Base-by-base conservation (phyloP, 176 grass and related monocot species). In the Lolium multiflorum region DNA sequence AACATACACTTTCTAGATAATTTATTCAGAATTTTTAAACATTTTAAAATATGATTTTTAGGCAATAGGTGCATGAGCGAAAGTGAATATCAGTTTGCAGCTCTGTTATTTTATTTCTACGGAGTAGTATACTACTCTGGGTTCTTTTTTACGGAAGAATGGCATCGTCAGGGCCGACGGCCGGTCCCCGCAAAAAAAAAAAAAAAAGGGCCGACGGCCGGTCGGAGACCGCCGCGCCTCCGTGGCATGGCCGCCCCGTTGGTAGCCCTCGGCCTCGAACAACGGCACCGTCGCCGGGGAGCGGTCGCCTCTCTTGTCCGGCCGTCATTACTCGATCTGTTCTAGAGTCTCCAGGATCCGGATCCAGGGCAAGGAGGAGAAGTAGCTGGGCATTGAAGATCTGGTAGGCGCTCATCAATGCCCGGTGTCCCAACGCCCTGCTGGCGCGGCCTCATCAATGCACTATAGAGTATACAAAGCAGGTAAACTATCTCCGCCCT, bases 291-390 rank as follows among this genome's bases (percentile, higher is more conserved):
- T 21, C 21, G 17, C 22, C 6, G 87, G n/a, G 79, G 17, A 21
- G 57, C 76, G 78, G 64, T 25, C 73, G n/a, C 78, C 51, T 22
- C 90, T 52, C 77, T 88, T 5, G 94, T 80, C 20, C 60, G 75
- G 71, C 49, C 12, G 11, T 51, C 39, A 41, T 5, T 41, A 6
- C 39, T 41, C 39, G 39, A 41, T 41, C 39, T 41, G 39, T 6
- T 41, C 39, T 4, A 41, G 39, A 41, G 39, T 41, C 39, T 41
- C 39, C 39, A 41, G 39, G 39, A 41, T 28, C 28, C 28, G 28
- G 57, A 21, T 60, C 57, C 0, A 9, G 57, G 57, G 20, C 7
- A 60, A 22, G 57, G 57, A 22, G 20, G 8, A 20, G 9, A 20
- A 3, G 57, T 8, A 15, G 49, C 20, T 9, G 57, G 57, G 39